Evolutionary conservation across 225 moss, liverwort and hornwort genomes (phyloP).

Genomic region (Rhytidiadelphus loreus): DNA sequence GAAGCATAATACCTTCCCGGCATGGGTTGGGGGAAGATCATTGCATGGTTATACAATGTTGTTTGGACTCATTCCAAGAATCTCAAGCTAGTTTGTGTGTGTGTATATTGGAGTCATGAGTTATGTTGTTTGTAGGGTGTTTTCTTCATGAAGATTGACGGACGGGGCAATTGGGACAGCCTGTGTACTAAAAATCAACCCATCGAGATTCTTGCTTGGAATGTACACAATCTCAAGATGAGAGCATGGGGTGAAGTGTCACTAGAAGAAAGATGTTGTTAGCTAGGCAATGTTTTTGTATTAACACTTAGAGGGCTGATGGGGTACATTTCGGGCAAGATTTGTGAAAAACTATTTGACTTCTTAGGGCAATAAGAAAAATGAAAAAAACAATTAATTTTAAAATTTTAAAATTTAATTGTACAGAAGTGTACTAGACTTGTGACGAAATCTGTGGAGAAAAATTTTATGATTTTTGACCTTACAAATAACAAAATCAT

Average conservation of each 20-base stretch:
- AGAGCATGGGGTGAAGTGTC: too few species aligned
- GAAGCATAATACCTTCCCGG: neutral
- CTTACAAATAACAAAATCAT: neutral
- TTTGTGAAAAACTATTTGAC: neutral
- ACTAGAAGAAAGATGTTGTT: accelerated
- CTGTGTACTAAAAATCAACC: accelerated
- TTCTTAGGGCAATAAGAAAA: accelerated
- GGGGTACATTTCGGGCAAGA: accelerated
- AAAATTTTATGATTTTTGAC: neutral
- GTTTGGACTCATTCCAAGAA: neutral
- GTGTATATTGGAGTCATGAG: neutral
- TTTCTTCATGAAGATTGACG: neutral
- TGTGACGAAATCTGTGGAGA: too few species aligned
- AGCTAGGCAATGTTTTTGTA: neutral
- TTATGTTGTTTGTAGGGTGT: neutral
- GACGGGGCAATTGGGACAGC: neutral
- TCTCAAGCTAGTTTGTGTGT: accelerated
- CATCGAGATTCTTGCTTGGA: neutral
- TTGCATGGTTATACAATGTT: neutral
- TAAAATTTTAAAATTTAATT: neutral
- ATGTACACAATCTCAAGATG: neutral
- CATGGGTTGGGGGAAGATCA: neutral
- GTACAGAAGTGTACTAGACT: neutral
- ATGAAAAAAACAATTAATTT: neutral
- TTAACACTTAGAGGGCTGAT: accelerated